Evolutionary conservation across 176 grass and related monocot species (phyloP), one percentile per base, ranked within the genome.

Genomic region (Oryza glumipatula): DNA sequence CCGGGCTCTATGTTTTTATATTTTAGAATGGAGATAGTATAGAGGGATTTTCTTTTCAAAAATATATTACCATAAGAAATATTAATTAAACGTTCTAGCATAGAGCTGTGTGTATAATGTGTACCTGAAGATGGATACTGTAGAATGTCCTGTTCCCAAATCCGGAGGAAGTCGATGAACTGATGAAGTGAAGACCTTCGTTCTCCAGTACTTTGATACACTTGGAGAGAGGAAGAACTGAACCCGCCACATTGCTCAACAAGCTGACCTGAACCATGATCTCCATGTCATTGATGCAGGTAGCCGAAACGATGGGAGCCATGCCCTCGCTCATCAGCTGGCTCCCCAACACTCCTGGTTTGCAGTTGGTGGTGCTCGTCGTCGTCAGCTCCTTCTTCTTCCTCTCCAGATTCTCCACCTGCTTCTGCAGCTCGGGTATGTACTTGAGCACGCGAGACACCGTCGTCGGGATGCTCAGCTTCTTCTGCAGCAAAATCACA

Each of bases 41-140:
- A 51, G 1, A 52, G 6, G 54, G 19, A n/a, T 21, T 21, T 7
- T 56, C 21, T 21, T 58, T 58, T 58, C 17, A 58, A 58, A 58
- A 8, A 58, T 58, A 58, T 58, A n/a, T 58, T 56, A 56, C 52
- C 52, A 19, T 19, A 56, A 61, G 51, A 56, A 56, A 52, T 15
- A 51, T 16, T 19, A 19, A 19, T 54, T 54, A 49, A 15, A 49
- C 0, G 47, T 49, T 49, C 47, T 49, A 3, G 47, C 10, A 64
- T 65, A 16, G 15, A 24, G 28, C 28, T 30, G 28, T 30, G 28
- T 36, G 38, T 5, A 47, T 30, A 30, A 30, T 63, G n/a, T 60
- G 76, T 90, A 97, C 94, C 94, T 97, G 89, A 72, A 94, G 79
- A 86, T 97, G 94, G 51, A 97, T 88, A 74, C 78, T 92, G 33